These are phyloP conservation scores for Byssochlamys sp. DNA, from an alignment of 2,329 filamentous ascomycete genomes.

Conservation along the genomic window DNA sequence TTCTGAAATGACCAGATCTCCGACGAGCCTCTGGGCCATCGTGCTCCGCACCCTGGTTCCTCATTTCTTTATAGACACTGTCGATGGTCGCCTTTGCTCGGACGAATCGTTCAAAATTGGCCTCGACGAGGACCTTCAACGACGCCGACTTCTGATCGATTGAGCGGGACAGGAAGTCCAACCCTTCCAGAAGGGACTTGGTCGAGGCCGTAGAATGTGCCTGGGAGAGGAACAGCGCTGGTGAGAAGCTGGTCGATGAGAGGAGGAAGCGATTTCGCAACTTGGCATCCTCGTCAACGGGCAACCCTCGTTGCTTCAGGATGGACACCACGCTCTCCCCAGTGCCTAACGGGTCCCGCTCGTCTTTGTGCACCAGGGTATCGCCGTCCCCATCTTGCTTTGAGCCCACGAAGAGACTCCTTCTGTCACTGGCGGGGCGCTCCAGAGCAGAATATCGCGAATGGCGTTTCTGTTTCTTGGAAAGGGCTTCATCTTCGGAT, in stretches of 20 bases:
- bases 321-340: slow-evolving; percentile 77
- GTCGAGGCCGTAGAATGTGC: slow-evolving; percentile 81
- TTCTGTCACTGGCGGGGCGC: slow-evolving; percentile 59
- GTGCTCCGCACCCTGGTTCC: slow-evolving; percentile 54
- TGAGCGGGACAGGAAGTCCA: slow-evolving; percentile 76
- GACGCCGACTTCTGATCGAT: slow-evolving; percentile 98
- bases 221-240: slow-evolving; percentile 81
- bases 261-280: slow-evolving; percentile 85
- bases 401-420: slow-evolving; percentile 56
- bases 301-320: slow-evolving; percentile 64
- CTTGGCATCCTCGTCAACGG: slow-evolving; percentile 72
- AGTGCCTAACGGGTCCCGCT: slow-evolving; percentile 82
- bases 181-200: slow-evolving; percentile 65
- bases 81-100: slow-evolving; percentile 95
- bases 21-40: slow-evolving; percentile 36
- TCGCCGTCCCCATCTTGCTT: slow-evolving; percentile 61
- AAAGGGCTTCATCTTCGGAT: slow-evolving; percentile 47
- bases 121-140: slow-evolving; percentile 89
- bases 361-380: slow-evolving; percentile 78
- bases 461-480: slow-evolving; percentile 35
- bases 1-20: slow-evolving; percentile 49
- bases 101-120: slow-evolving; percentile 96
- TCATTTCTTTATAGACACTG: slow-evolving; percentile 97
- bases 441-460: slow-evolving; percentile 80
- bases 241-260: slow-evolving; percentile 91